Conservation (phyloP, 1,139 yeast genomes). For the Sugiyamaella sp. region DNA sequence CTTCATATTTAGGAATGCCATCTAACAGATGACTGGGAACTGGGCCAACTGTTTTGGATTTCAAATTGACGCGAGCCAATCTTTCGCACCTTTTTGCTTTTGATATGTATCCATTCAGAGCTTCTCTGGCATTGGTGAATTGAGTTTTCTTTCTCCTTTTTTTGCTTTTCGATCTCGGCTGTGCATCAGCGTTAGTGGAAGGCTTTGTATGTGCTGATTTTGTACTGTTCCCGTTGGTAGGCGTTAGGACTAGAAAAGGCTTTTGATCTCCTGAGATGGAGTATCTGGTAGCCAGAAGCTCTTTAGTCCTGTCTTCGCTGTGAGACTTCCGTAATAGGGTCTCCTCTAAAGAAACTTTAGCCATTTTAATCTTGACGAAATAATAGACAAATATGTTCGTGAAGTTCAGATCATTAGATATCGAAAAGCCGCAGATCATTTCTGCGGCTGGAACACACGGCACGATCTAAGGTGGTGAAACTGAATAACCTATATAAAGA, state of each 20-base stretch:
- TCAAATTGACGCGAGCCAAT: background rate
- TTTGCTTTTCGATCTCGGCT: background rate
- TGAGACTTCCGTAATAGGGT: conserved; percentile 56
- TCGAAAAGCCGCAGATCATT: background rate
- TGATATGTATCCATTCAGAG: conserved; percentile 20
- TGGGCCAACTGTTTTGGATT: background rate
- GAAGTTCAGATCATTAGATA: background rate
- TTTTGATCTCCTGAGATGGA: conserved; percentile 60
- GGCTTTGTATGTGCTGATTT: conserved; percentile 27
- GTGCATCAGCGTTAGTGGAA: conserved; percentile 28
- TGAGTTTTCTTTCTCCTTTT: conserved; percentile 1
- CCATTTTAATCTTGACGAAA: conserved; percentile 2
- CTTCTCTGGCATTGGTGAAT: conserved; percentile 21
- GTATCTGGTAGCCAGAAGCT: conserved; percentile 59
- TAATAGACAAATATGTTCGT: background rate
- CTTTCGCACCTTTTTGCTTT: conserved; percentile 4
- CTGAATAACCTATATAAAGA: no score
- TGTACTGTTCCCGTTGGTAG: conserved; percentile 44
- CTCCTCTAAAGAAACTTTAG: conserved; percentile 47
- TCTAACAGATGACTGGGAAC: background rate
- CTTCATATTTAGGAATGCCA: conserved; percentile 45
- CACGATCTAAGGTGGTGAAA: conserved; percentile 3
- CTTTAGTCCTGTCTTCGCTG: conserved; percentile 47
- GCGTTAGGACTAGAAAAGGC: conserved; percentile 54
- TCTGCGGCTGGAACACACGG: background rate